Evolutionary conservation across 1,139 yeast genomes (phyloP).

Genomic region (Sugiyamaella japonica): DNA sequence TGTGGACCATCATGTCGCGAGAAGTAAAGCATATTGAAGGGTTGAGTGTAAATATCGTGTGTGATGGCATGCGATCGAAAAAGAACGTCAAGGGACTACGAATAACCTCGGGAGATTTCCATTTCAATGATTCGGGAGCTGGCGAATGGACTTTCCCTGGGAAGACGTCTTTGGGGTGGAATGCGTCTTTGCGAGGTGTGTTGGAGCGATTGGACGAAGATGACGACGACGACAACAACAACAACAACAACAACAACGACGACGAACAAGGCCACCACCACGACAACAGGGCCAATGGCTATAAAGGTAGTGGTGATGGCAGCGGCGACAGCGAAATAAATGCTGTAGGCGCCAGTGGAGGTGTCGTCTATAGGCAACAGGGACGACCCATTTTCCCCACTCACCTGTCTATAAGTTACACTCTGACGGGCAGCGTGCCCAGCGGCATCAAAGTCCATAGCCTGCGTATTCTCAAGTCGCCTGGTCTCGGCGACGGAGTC

Average conservation of each 20-base stretch:
- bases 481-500: slow-evolving; percentile 60
- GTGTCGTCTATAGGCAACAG: not conserved
- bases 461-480: slow-evolving; percentile 57
- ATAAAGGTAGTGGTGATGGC: too few species aligned
- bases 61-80: slow-evolving; percentile 37
- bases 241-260: too few species aligned
- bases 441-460: slow-evolving; percentile 74
- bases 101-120: slow-evolving; percentile 72
- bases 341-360: too few species aligned
- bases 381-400: slow-evolving; percentile 47
- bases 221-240: slow-evolving; percentile 31
- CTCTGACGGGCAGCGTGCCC: slow-evolving; percentile 68
- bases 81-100: slow-evolving; percentile 52
- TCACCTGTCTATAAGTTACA: slow-evolving; percentile 54
- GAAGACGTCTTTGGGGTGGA: slow-evolving; percentile 61
- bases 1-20: slow-evolving; percentile 54
- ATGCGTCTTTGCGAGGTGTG: slow-evolving; percentile 67
- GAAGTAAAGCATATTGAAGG: slow-evolving; percentile 59
- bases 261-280: not conserved
- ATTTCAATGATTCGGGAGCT: slow-evolving; percentile 51
- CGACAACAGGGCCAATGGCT: not conserved
- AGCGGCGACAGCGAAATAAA: too few species aligned
- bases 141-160: slow-evolving; percentile 77
- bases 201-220: slow-evolving; percentile 35
- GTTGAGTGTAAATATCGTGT: slow-evolving; percentile 52